Base-by-base conservation (phyloP, 2,329 filamentous ascomycete species). In the Amauroascus verrucosus region DNA sequence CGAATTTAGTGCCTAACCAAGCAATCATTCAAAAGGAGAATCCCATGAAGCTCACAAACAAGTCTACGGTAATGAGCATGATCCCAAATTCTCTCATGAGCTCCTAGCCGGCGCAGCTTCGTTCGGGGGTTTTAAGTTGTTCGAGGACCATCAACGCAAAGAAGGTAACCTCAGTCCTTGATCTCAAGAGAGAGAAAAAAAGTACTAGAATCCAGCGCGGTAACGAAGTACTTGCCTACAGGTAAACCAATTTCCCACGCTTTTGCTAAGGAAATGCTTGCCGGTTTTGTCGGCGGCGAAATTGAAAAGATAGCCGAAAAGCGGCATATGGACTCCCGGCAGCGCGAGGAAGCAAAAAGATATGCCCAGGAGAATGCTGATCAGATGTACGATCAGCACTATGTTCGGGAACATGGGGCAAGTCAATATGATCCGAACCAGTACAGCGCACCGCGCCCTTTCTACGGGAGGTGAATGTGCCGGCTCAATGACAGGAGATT, bases 101-200 rank as follows among this genome's bases (percentile, higher is more conserved):
- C 65, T 88, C 51, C 68, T 93, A 53, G 86, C 83, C 57, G 85
- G 85, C 58, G 87, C 82, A 53, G 87, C 86, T 51, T 81, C 83
- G 58, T 93, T 88, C 67, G 83, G 83, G 61, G 87, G 83, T 62
- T 85, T 90, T 77, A 88, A 88, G 75, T 74, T 84, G 28, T 90
- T 84, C 64, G 86, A 90, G 71, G 80, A 88, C 64, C 76, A 79
- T 62, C 84, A 88, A 71, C 82, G 82, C 60, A 71, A 70, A 44
- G 77, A 88, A 63, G 86, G 83, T 82, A 72, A 43, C 13, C 4
- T 14, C 14, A 38, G 4, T 18, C n/a, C 18, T 1, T 14, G n/a
- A 14, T 18, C 24, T 38, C 0, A 16, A 20, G 2, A 5, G n/a
- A 13, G 18, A 26, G n/a, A 4, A 16, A 8, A 2, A 8, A 20